These are phyloP conservation scores for Haplosporangium sp. DNA, from an alignment of 371 early-diverging fungal genomes.

Conservation along the genomic window DNA sequence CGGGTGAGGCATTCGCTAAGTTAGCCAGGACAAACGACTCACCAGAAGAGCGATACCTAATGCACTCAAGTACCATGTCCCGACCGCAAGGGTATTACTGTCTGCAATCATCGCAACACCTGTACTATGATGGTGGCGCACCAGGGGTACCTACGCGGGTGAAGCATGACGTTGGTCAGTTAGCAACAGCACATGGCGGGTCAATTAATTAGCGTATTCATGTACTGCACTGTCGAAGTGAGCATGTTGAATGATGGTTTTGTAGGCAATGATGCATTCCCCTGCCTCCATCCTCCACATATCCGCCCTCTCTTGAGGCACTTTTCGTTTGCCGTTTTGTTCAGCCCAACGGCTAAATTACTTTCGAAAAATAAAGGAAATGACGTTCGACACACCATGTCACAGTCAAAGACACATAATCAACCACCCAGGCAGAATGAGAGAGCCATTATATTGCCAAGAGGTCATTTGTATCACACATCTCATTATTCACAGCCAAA, in stretches of 20 bases:
- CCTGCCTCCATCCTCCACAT: not conserved
- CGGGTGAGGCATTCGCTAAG: no score
- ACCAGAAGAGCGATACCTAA: constrained; percentile 41
- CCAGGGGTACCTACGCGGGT: constrained; percentile 39
- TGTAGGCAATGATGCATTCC: no score
- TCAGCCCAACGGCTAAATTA: not conserved
- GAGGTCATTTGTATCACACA: no score
- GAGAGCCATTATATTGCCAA: not conserved
- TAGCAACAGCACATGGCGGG: no score
- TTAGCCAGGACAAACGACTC: constrained; percentile 13
- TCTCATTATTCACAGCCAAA: no score
- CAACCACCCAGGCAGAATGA: not conserved
- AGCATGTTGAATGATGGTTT: no score
- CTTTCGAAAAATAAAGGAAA: constrained; percentile 4
- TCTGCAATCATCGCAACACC: constrained; percentile 49
- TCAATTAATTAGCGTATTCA: no score
- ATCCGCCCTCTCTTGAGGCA: not conserved
- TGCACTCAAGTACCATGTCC: constrained; percentile 50
- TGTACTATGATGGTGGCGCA: constrained; percentile 43
- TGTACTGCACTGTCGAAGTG: no score
- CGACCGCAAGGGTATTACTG: constrained; percentile 52
- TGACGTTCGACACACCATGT: constrained; percentile 19
- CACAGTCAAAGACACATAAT: no score
- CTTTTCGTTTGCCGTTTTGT: not conserved
- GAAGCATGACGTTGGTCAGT: not conserved